Evolutionary conservation across 1,139 yeast genomes (phyloP).

Genomic region (Protomyces inundatus): DNA sequence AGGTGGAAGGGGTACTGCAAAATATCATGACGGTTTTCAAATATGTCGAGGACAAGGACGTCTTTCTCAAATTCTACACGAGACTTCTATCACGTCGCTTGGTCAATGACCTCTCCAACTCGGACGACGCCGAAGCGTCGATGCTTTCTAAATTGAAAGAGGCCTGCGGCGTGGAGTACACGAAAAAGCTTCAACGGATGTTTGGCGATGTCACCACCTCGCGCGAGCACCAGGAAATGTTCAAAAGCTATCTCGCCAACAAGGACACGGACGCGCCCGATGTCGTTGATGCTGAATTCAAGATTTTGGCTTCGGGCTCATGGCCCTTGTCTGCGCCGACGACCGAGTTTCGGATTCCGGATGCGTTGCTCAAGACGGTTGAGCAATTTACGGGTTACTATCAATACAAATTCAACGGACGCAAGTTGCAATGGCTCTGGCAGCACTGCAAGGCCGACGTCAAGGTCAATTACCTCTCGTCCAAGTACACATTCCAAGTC

Average conservation of each 20-base stretch:
- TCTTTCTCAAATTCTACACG: conserved; percentile 89
- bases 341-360: conserved; percentile 53
- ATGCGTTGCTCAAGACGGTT: conserved; percentile 59
- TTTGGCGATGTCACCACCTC: conserved; percentile 90
- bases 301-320: conserved; percentile 77
- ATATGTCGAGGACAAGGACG: conserved; percentile 88
- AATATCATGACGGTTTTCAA: conserved; percentile 84
- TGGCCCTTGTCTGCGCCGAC: conserved; percentile 70
- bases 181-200: conserved; percentile 92
- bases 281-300: conserved; percentile 59
- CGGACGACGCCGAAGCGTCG: conserved; percentile 78
- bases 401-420: conserved; percentile 70
- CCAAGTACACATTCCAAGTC: conserved; percentile 72
- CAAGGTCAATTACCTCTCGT: conserved; percentile 76
- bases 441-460: conserved; percentile 89
- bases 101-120: conserved; percentile 75
- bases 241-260: conserved; percentile 47
- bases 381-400: conserved; percentile 66
- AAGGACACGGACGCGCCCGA: conserved; percentile 37
- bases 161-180: conserved; percentile 87
- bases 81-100: conserved; percentile 82
- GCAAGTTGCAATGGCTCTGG: conserved; percentile 95
- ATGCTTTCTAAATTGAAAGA: conserved; percentile 83
- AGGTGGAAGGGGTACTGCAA: conserved; percentile 61
- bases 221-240: conserved; percentile 63